A percentile compares a stretch with the other conserved stretches of the same genome.
phyloP scores from a whole-genome alignment of 192 early-diverging fungal species.

The Mortierella hygrophila region DNA sequence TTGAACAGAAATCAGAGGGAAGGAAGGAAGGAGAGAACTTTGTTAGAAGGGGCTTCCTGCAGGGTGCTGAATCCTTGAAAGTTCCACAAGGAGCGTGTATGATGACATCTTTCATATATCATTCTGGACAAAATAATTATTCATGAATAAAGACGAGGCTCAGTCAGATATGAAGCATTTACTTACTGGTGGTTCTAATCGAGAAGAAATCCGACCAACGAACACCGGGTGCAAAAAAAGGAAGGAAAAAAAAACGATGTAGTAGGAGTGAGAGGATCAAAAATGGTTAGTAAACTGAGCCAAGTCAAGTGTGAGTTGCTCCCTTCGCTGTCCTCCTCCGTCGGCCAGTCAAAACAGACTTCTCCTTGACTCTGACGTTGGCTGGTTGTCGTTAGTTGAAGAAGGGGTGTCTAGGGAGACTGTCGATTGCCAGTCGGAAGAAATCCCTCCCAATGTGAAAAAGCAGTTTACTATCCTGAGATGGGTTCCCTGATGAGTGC shows the following conservation, averaged over 20 bases:
- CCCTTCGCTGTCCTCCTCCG: no score
- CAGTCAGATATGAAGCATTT: neutral
- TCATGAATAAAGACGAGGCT: neutral
- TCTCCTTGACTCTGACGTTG: neutral
- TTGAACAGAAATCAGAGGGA: neutral
- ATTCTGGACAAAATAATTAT: neutral
- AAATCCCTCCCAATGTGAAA: neutral
- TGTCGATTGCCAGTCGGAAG: neutral
- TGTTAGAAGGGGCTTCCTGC: neutral
- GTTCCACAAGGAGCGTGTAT: neutral
- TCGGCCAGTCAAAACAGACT: no score
- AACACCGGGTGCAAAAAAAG: no score
- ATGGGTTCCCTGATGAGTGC: neutral
- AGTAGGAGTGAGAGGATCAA: no score
- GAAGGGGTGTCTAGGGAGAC: neutral
- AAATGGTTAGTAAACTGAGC: no score
- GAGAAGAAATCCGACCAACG: neutral
- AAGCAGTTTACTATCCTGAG: neutral
- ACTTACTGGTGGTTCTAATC: neutral
- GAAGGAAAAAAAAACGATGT: no score
- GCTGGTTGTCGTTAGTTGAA: neutral
- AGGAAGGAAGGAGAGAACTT: neutral
- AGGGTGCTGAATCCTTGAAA: neutral
- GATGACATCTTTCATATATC: neutral
- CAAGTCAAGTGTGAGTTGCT: no score